phyloP scores from a whole-genome alignment of 352 stramenopile species.

The Pythium rishiriense region DNA sequence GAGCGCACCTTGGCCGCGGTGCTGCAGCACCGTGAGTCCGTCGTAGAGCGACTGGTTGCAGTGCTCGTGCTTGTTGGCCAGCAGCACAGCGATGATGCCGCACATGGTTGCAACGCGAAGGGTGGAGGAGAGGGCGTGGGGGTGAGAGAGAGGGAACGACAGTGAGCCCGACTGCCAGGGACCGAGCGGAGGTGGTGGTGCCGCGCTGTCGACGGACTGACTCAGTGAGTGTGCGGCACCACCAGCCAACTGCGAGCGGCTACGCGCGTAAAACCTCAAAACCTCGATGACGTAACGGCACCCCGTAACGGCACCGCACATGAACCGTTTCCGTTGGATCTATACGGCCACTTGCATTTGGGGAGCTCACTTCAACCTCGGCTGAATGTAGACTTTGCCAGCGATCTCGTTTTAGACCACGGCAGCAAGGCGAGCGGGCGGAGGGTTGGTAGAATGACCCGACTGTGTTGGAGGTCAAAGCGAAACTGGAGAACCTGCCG shows the following conservation, averaged over 20 bases:
- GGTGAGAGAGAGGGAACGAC: constrained; percentile 6
- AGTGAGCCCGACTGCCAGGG: neutral
- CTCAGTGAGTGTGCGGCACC: constrained; percentile 27
- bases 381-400: too few species aligned
- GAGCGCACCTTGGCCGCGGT: constrained; percentile 93
- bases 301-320: constrained; percentile 20
- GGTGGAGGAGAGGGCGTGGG: neutral
- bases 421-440: too few species aligned
- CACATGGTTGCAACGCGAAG: constrained; percentile 85
- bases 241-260: constrained; percentile 15
- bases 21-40: constrained; percentile 97
- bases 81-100: constrained; percentile 96
- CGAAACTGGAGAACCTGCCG: too few species aligned
- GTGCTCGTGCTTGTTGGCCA: constrained; percentile 94
- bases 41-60: constrained; percentile 96
- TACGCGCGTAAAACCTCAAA: constrained; percentile 23
- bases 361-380: constrained; percentile 8
- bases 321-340: constrained; percentile 5
- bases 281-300: constrained; percentile 19
- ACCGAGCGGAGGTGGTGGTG: constrained; percentile 18
- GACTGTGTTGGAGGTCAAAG: too few species aligned
- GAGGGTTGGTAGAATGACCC: neutral
- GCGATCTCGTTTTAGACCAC: too few species aligned
- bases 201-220: constrained; percentile 21
- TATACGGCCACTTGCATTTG: constrained; percentile 8